Conservation (phyloP, 805 yeast genomes). For the Dipodascus geniculatus region DNA sequence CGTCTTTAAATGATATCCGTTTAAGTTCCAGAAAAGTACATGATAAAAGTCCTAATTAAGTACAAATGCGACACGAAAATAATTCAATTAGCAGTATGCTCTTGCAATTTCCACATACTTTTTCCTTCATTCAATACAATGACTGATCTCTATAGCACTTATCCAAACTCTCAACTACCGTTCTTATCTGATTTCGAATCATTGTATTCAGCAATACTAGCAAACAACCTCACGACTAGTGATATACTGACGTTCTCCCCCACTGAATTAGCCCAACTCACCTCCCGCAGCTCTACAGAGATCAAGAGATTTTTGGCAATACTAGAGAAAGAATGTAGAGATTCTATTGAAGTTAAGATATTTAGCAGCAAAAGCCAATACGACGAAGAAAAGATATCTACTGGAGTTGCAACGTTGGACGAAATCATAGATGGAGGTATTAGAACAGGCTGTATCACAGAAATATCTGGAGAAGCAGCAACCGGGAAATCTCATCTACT, state of each 20-base stretch:
- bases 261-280: background rate
- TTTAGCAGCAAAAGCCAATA: background rate
- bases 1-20: too few relatives aligned
- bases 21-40: too few relatives aligned
- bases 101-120: too few relatives aligned
- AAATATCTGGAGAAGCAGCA: constrained; percentile 74
- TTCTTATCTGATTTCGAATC: background rate
- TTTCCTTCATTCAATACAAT: too few relatives aligned
- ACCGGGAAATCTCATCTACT: constrained; percentile 78
- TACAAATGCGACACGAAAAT: too few relatives aligned
- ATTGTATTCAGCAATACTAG: background rate
- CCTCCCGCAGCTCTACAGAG: background rate
- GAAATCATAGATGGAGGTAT: constrained; percentile 44
- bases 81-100: too few relatives aligned
- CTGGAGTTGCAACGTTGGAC: constrained; percentile 45
- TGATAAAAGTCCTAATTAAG: too few relatives aligned
- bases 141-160: background rate
- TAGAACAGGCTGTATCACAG: constrained; percentile 46
- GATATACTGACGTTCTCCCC: background rate
- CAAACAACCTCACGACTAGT: background rate
- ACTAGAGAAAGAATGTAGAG: background rate
- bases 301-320: background rate
- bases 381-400: constrained; percentile 23
- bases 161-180: background rate
- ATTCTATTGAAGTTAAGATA: background rate